Conservation (phyloP, 2,329 filamentous ascomycete genomes). For the Westerdykella aurantiaca region DNA sequence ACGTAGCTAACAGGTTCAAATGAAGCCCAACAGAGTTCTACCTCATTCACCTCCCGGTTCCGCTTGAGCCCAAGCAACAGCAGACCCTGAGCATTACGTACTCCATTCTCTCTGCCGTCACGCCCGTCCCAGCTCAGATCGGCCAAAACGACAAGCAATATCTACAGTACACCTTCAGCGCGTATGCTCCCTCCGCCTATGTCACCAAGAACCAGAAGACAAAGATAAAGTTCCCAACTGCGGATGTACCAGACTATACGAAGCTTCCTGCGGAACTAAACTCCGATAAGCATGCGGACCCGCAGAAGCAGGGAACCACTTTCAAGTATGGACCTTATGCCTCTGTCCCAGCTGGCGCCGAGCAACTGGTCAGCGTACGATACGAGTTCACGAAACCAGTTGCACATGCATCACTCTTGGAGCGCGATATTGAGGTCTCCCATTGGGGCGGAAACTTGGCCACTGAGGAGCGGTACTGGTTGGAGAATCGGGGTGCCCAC, state of each 20-base stretch:
- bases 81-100: slow-evolving; percentile 85
- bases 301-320: slow-evolving; percentile 76
- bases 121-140: slow-evolving; percentile 74
- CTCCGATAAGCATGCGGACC: slow-evolving; percentile 58
- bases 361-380: slow-evolving; percentile 68
- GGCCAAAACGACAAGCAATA: slow-evolving; percentile 82
- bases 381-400: slow-evolving; percentile 96
- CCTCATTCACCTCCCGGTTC: slow-evolving; percentile 68
- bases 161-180: slow-evolving; percentile 78
- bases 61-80: slow-evolving; percentile 70
- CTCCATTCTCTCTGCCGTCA: slow-evolving; percentile 70
- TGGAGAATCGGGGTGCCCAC: slow-evolving; percentile 80
- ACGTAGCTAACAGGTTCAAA: slow-evolving; percentile 34
- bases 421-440: slow-evolving; percentile 90
- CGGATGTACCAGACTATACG: slow-evolving; percentile 79
- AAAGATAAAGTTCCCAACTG: slow-evolving; percentile 79
- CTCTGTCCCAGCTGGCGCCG: slow-evolving; percentile 70
- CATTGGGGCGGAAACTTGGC: slow-evolving; percentile 98
- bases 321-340: slow-evolving; percentile 88
- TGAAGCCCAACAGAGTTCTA: slow-evolving; percentile 61
- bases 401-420: slow-evolving; percentile 68
- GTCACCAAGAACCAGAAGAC: slow-evolving; percentile 90
- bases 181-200: slow-evolving; percentile 79
- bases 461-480: slow-evolving; percentile 86
- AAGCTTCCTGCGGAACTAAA: slow-evolving; percentile 56